A percentile compares a stretch with the other conserved stretches of the same genome.
These are phyloP conservation scores for Ustilago trichophora DNA, from an alignment of 1,284 basidiomycete species.

Conservation along the genomic window DNA sequence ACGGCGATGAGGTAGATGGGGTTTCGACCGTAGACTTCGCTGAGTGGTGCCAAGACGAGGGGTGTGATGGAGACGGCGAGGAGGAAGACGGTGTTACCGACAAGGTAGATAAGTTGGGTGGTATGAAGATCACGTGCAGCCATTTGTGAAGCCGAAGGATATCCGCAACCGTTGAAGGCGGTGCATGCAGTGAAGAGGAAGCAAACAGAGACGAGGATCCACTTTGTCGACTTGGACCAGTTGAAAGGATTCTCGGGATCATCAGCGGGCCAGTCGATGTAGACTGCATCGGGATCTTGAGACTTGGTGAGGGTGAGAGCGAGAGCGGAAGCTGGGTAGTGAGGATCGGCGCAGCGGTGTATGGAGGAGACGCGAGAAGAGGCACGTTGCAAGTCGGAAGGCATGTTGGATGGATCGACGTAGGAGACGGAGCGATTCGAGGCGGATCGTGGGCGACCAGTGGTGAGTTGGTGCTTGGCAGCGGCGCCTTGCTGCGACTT, in stretches of 20 bases:
- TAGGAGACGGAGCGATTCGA: slow-evolving; percentile 36
- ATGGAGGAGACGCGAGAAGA: slow-evolving; percentile 37
- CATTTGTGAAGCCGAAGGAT: slow-evolving; percentile 26
- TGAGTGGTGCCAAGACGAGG: slow-evolving; percentile 50
- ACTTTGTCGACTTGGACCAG: slow-evolving; percentile 40
- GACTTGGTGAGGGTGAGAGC: slow-evolving; percentile 45
- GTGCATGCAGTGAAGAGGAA: slow-evolving; percentile 54
- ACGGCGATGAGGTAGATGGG: slow-evolving; percentile 45
- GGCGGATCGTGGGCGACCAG: slow-evolving; percentile 20
- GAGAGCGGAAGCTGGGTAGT: slow-evolving; percentile 34
- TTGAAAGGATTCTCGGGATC: slow-evolving; percentile 57
- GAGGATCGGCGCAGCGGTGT: slow-evolving; percentile 31
- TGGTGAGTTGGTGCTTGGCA: background rate
- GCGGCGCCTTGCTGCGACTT: background rate
- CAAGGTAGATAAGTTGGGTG: slow-evolving; percentile 38
- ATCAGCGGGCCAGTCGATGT: slow-evolving; percentile 50
- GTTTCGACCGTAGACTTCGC: slow-evolving; percentile 49
- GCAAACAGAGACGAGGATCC: slow-evolving; percentile 35
- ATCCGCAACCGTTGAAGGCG: slow-evolving; percentile 54
- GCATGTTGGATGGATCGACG: slow-evolving; percentile 23
- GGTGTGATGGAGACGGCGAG: slow-evolving; percentile 52
- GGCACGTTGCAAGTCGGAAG: slow-evolving; percentile 28
- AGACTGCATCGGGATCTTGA: slow-evolving; percentile 35
- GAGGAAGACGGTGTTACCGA: slow-evolving; percentile 47
- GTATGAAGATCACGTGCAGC: slow-evolving; percentile 28